Base-by-base conservation (phyloP, 2,329 filamentous ascomycete genomes). In the Fusarium sp. region DNA sequence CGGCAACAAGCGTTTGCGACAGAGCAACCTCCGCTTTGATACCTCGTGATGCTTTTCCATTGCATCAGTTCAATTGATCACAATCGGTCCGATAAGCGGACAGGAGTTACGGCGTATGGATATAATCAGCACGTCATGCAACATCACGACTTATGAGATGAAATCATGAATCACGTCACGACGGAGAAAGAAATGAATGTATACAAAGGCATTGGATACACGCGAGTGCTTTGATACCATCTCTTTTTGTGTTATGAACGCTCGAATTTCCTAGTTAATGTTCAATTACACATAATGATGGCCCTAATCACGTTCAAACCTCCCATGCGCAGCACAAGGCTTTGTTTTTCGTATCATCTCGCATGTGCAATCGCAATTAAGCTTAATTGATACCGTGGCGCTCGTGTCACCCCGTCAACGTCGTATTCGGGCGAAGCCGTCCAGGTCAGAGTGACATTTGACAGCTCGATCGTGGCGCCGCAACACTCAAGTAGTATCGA, bases 141-240 rank as follows among this genome's bases (percentile, higher is more conserved):
- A 47, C 22, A 55, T 62, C 35, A 74, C 49, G 67, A 64, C 33
- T 69, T 68, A 75, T 63, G 72, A 69, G 48, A 52, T 12, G 48
- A 36, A 12, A 52, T 52, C 31, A 59, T 49, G 48, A 51, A 59
- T n/a, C 36, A 72, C 31, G 51, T 28, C 24, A 57, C 17, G 56
- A 57, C 41, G 12, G 14, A 24, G n/a, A 36, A 18, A 45, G 14
- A 41, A 22, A 56, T 14, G 7, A 18, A 44, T 12, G 24, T 26
- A 35, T 14, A 33, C 6, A 35, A n/a, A 18, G 51, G n/a, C 48
- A 48, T 36, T 26, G 4, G 20, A 31, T 44, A 33, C 3, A 42
- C 18, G 9, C 42, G 38, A 28, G 15, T 7, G 5, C 6, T n/a
- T 31, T 42, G 33, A 24, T 66, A 14, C 39, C 28, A 48, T 51